phyloP scores from a whole-genome alignment of 2,329 filamentous ascomycete genomes.

The Aspergillus transmontanensis region DNA sequence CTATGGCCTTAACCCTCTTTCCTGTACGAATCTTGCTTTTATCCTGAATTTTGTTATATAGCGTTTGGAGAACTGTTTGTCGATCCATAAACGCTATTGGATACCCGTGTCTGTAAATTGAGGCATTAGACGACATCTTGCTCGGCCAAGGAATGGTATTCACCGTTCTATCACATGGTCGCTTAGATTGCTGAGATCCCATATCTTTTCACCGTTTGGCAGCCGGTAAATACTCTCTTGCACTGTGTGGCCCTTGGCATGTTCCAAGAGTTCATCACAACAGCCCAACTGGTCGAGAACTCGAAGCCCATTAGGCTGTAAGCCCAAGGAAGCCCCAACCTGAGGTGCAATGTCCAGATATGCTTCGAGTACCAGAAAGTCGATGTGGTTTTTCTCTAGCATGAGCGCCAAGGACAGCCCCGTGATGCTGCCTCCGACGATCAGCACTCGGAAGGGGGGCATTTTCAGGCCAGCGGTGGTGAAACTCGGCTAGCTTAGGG shows the following conservation, averaged over 20 bases:
- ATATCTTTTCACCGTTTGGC: neutral
- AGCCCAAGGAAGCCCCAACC: slow-evolving; percentile 23
- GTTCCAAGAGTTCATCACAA: slow-evolving; percentile 6
- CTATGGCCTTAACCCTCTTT: neutral
- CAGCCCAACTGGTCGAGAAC: slow-evolving; percentile 22
- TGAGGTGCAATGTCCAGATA: slow-evolving; percentile 22
- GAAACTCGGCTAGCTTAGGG: neutral
- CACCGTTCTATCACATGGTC: neutral
- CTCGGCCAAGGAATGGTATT: neutral
- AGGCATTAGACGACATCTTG: neutral
- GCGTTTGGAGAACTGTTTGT: neutral
- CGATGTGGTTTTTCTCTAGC: slow-evolving; percentile 20
- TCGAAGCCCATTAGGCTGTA: slow-evolving; percentile 20
- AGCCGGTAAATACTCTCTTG: neutral
- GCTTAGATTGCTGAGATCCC: neutral
- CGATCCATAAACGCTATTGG: neutral
- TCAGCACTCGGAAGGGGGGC: neutral
- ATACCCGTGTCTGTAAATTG: neutral
- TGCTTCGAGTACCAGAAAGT: slow-evolving; percentile 25
- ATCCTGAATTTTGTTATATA: neutral
- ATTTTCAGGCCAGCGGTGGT: neutral
- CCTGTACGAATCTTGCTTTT: neutral
- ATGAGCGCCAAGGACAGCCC: slow-evolving; percentile 22
- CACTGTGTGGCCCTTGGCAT: neutral
- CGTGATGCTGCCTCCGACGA: neutral